These are phyloP conservation scores for Ceratobasidium sp. DNA, from an alignment of 1,284 basidiomycete genomes.

Conservation along the genomic window DNA sequence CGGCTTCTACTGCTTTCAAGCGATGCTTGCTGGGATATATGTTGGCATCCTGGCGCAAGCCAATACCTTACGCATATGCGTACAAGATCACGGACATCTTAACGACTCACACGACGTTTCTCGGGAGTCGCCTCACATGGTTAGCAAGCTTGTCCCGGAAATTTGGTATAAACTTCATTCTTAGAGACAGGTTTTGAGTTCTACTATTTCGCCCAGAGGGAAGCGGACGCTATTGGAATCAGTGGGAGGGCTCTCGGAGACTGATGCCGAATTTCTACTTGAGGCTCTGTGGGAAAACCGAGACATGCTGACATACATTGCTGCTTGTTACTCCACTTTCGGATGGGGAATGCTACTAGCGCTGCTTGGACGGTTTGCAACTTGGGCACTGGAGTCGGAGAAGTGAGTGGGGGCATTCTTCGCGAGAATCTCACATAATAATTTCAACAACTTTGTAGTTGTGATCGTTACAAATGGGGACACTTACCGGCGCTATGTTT, in stretches of 20 bases:
- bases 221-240: neutral
- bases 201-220: neutral
- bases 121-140: neutral
- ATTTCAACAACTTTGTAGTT: neutral
- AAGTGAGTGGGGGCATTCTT: neutral
- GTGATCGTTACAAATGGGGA: neutral
- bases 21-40: neutral
- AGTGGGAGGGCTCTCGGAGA: neutral
- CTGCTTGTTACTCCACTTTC: neutral
- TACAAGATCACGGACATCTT: neutral
- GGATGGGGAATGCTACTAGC: neutral
- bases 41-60: neutral
- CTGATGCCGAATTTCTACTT: neutral
- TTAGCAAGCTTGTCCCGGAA: neutral
- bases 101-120: neutral
- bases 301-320: neutral
- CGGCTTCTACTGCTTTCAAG: slow-evolving; percentile 16
- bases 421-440: neutral
- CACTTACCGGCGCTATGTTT: neutral
- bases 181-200: no score
- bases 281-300: slow-evolving; percentile 18
- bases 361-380: neutral
- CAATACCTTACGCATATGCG: neutral
- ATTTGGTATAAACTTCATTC: no score
- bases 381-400: neutral